Conservation (phyloP, 2,329 filamentous ascomycete genomes). For the Aspergillus pseudonomiae region DNA sequence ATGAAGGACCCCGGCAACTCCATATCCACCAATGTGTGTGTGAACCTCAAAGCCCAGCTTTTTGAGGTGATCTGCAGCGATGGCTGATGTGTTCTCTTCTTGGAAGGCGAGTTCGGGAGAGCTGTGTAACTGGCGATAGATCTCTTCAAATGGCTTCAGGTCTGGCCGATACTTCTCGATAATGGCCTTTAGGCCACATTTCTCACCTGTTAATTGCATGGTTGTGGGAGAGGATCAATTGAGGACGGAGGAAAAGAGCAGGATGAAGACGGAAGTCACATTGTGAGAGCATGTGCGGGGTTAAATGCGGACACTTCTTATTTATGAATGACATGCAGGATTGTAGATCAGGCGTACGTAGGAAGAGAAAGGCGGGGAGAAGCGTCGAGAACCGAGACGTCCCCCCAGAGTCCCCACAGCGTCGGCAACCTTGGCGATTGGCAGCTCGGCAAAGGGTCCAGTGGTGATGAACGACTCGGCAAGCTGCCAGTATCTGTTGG, state of each 20-base stretch:
- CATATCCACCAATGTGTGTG: slow-evolving; percentile 60
- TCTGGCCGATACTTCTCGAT: slow-evolving; percentile 45
- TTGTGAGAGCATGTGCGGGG: background rate
- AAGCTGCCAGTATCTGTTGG: background rate
- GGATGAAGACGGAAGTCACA: background rate
- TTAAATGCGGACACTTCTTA: background rate
- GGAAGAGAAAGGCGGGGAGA: background rate
- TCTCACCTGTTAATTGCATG: background rate
- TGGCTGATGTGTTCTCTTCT: slow-evolving; percentile 55
- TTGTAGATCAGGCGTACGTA: background rate
- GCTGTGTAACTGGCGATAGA: slow-evolving; percentile 61
- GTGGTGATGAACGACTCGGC: background rate
- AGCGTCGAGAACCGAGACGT: background rate
- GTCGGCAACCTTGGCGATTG: background rate
- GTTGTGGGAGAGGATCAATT: background rate
- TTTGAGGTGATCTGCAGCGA: slow-evolving; percentile 47
- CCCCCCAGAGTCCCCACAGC: background rate
- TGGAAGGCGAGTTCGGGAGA: slow-evolving; percentile 61
- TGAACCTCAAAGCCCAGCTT: slow-evolving; percentile 49
- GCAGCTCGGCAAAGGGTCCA: background rate
- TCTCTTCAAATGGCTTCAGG: slow-evolving; percentile 49
- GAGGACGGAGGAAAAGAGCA: background rate
- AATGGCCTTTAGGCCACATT: slow-evolving; percentile 20
- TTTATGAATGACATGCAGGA: background rate
- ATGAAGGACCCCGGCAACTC: slow-evolving; percentile 58